Conservation (phyloP, 331 rosid species). For the Telfairia occidentalis region DNA sequence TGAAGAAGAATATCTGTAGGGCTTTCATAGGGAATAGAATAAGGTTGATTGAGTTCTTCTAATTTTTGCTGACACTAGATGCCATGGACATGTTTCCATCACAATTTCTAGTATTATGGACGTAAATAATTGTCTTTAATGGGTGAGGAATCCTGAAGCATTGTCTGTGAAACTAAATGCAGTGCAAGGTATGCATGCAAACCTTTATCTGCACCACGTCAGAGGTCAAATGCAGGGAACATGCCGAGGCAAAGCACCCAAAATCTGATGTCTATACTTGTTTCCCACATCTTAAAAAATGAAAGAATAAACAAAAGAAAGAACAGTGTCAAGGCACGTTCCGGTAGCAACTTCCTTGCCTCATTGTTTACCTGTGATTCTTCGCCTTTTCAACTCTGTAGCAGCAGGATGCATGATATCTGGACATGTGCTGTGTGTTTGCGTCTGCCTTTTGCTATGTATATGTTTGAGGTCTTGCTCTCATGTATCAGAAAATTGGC, state of each 20-base stretch:
- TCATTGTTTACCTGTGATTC: neutral
- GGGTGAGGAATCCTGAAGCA: neutral
- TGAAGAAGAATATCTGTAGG: neutral
- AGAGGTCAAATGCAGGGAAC: constrained; percentile 94
- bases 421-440: neutral
- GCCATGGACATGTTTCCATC: neutral
- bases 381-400: neutral
- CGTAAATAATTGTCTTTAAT: too few relatives aligned
- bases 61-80: neutral
- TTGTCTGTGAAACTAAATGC: constrained; percentile 21
- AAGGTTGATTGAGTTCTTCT: neutral
- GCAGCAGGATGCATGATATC: neutral
- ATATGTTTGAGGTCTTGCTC: neutral
- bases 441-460: neutral
- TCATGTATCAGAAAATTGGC: neutral
- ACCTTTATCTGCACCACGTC: constrained; percentile 84
- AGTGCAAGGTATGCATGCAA: constrained; percentile 97
- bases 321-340: neutral
- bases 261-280: constrained; percentile 55
- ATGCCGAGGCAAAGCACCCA: constrained; percentile 88
- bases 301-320: constrained; percentile 17
- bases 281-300: constrained; percentile 72
- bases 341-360: neutral
- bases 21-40: neutral
- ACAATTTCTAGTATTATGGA: too few relatives aligned